phyloP scores from a whole-genome alignment of 2,329 filamentous ascomycete genomes.

The Ophiocordyceps camponoti-rufipedis region DNA sequence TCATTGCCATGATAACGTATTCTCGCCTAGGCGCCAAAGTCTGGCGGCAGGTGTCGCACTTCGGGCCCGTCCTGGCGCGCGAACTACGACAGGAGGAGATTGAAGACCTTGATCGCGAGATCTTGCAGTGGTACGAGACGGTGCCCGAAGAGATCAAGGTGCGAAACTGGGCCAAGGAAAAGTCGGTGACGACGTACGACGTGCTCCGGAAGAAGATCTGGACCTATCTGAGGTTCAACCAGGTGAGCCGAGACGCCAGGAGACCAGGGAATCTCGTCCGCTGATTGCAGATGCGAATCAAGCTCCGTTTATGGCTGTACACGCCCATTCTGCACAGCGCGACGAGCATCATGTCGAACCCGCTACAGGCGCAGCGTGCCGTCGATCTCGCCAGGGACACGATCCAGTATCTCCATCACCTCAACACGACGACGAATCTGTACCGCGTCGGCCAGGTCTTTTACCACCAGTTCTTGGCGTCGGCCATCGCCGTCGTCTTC shows the following conservation, averaged over 20 bases:
- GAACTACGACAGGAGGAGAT: conserved; percentile 59
- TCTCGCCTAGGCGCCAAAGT: conserved; percentile 71
- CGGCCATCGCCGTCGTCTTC: conserved; percentile 57
- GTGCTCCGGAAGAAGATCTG: conserved; percentile 61
- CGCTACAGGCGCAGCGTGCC: conserved; percentile 52
- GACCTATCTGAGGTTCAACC: conserved; percentile 73
- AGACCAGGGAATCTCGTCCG: background rate
- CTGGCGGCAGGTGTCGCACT: conserved; percentile 62
- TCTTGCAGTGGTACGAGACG: conserved; percentile 70
- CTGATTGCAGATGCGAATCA: background rate
- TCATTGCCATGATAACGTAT: conserved; percentile 72
- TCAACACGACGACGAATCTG: conserved; percentile 54
- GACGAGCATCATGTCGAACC: conserved; percentile 63
- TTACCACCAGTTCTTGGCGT: conserved; percentile 66
- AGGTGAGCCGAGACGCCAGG: conserved; percentile 20
- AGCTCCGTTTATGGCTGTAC: conserved; percentile 72
- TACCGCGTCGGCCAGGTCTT: conserved; percentile 57
- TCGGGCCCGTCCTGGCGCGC: conserved; percentile 38
- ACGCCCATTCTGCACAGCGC: conserved; percentile 74
- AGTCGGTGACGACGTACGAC: conserved; percentile 40
- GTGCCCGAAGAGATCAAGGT: conserved; percentile 43
- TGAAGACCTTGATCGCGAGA: conserved; percentile 63
- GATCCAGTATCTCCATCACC: conserved; percentile 49
- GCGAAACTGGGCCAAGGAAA: conserved; percentile 39
- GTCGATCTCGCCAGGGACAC: conserved; percentile 64